Percentiles rank a stretch among this genome's conserved stretches.
These are phyloP conservation scores for Dactylis glomerata DNA, from an alignment of 176 grass and related monocot species.

Conservation along the genomic window DNA sequence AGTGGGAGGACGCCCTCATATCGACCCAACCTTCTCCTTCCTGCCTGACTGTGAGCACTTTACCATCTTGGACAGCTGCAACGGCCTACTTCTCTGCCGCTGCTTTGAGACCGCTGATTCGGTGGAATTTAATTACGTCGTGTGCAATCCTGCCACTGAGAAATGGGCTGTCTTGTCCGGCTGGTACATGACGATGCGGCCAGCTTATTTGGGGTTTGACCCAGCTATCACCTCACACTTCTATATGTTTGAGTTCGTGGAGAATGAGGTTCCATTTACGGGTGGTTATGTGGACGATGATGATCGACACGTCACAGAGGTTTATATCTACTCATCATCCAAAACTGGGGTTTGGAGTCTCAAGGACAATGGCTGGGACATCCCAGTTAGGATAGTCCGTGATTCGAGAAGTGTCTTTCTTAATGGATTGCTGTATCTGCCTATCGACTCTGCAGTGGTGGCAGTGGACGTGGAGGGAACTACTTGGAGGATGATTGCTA, in stretches of 20 bases:
- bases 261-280: too few species aligned
- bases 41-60: accelerated
- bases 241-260: too few species aligned
- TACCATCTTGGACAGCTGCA: background rate
- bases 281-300: too few species aligned
- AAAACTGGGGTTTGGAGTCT: too few species aligned
- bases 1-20: background rate
- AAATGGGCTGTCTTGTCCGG: background rate
- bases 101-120: background rate
- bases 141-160: background rate
- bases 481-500: background rate
- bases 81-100: background rate
- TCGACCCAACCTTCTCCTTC: background rate
- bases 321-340: too few species aligned
- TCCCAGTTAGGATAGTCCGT: background rate
- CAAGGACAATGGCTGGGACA: too few species aligned
- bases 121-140: background rate
- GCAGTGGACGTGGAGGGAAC: background rate
- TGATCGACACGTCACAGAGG: too few species aligned
- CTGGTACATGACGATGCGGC: too few species aligned
- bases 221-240: too few species aligned
- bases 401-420: background rate
- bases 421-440: background rate
- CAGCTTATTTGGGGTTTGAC: too few species aligned
- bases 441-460: background rate